Percentiles rank a stretch among this genome's conserved stretches.
Conservation (phyloP, 176 grass and related monocot genomes). For the Eremochloa ophiuroides region DNA sequence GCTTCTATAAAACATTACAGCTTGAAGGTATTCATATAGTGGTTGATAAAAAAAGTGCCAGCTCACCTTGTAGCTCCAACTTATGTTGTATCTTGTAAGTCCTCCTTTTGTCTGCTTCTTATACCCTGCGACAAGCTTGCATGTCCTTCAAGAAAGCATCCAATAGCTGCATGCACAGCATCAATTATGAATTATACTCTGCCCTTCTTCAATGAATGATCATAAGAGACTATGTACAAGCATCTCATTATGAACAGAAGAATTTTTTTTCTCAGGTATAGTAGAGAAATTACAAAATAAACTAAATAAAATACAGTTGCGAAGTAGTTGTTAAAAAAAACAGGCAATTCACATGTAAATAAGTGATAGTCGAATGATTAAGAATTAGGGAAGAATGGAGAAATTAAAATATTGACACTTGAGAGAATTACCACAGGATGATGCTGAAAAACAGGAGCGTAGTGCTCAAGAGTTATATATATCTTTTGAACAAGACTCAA, state of each 20-base stretch:
- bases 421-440: constrained; percentile 76
- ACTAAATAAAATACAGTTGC: background rate
- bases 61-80: constrained; percentile 24
- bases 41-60: constrained; percentile 1
- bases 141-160: constrained; percentile 89
- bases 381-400: background rate
- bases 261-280: background rate
- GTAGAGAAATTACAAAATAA: constrained; percentile 9
- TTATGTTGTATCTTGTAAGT: constrained; percentile 38
- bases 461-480: constrained; percentile 76
- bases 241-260: background rate
- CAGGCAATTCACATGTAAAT: background rate
- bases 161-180: constrained; percentile 52
- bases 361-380: constrained; percentile 1
- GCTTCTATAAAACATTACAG: background rate
- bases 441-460: constrained; percentile 79
- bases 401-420: constrained; percentile 18
- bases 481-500: constrained; percentile 85
- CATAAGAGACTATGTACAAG: background rate
- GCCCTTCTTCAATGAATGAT: background rate
- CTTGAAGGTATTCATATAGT: background rate
- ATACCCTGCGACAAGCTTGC: constrained; percentile 64
- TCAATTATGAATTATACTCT: constrained; percentile 14
- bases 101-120: constrained; percentile 53
- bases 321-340: background rate